Base-by-base conservation (phyloP, 208 protist genomes). In the Lotmaria passim region DNA sequence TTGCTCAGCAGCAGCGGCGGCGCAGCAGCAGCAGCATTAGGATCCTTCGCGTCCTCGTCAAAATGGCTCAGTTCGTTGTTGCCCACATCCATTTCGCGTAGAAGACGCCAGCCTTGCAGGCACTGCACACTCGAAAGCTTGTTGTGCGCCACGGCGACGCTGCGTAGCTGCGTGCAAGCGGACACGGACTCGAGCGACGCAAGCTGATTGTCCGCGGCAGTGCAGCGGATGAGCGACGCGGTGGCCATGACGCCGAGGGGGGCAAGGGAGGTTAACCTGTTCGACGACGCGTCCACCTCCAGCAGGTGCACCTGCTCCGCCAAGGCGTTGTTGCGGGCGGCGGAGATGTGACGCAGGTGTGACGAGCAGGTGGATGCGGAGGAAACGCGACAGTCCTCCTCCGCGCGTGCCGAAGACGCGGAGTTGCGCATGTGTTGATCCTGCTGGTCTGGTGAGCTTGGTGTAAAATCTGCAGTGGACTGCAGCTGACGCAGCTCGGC, bases 21-120 rank as follows among this genome's bases (percentile, higher is more conserved):
- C 53, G 28, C 31, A 5, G 34, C 57, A 0, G 38, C 44, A 28
- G 51, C 60, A 21, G 15, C 38, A 14, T 17, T 48, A 3, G 5
- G 15, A 33, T 3, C 39, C 36, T 17, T 36, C 14, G 21, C 24
- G 7, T 48, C 46, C 2, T 38, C 63, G 36, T 81, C 72, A 15
- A 85, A 36, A 15, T 30, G 58, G 14, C 11, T 23, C 21, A 96
- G 50, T 19, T 69, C 11, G 47, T 93, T 96, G 61, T 89, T 80
- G 46, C 79, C 82, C 11, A 89, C 57, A 46, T 94, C 86, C 50
- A 94, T 38, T 51, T 85, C 82, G 17, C 81, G 82, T 44, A 96
- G 69, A 1, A 90, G 47, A 12, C 23, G 44, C 52, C 91, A 67
- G 0, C 66, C 21, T 11, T 78, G 43, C 24, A 91, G 43, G 15